Base-by-base conservation (phyloP, 495 filamentous ascomycete species). In the Penicillium macrosclerotiorum region DNA sequence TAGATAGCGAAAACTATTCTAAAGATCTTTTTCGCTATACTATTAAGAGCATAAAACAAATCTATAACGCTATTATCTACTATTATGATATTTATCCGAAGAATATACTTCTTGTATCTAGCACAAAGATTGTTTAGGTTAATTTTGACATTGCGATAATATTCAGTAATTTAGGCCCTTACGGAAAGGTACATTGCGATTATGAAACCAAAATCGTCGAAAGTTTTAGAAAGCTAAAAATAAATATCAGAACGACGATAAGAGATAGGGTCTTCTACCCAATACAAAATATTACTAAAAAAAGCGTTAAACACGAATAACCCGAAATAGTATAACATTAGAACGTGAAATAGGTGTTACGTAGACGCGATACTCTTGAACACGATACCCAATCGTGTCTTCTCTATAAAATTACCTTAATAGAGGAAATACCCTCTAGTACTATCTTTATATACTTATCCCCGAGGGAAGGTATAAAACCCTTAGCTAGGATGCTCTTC, bases 131-230 rank as follows among this genome's bases (percentile, higher is more conserved):
- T 33, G 53, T 62, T 0, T 60, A 56, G 58, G 27, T 59, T 42
- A 54, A 57, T 35, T 64, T 64, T 51, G 55, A 64, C 54, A 45
- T 60, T 49, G 51, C 55, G 19, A 58, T 27, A 13, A 55, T 51
- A 14, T 63, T 62, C 30, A 16, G 27, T 41, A 33, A 13, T 9
- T 27, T 48, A 12, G 38, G 46, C 29, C 17, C n/a, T 52, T 13
- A 20, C 16, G 9, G 56, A 19, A 19, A 30, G 14, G 42, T 12
- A 14, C 26, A 18, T 35, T 54, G 47, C 44, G 42, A 58, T 0
- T 14, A 56, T 40, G 53, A 62, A 51, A 45, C 35, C 29, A 36
- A 45, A 29, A 26, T 51, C 9, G 35, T 51, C 3, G 9, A 37
- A 8, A 41, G 36, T 37, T 50, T 51, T 41, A 42, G 42, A 32